phyloP scores from a whole-genome alignment of 805 yeast species.

The Candida boidinii region DNA sequence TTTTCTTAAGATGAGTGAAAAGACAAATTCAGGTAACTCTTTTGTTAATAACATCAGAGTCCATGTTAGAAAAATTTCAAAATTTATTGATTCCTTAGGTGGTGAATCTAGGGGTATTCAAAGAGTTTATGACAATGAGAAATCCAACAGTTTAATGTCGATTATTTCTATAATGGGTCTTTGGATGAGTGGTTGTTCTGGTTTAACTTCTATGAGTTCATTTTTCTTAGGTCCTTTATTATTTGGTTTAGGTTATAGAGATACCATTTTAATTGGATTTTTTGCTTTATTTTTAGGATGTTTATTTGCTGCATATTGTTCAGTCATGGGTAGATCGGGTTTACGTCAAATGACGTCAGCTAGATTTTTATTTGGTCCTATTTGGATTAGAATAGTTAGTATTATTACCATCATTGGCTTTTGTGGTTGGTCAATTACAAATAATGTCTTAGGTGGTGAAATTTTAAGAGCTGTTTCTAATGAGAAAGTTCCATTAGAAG shows the following conservation, averaged over 20 bases:
- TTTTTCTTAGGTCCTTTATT: constrained; percentile 68
- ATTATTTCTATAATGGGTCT: constrained; percentile 42
- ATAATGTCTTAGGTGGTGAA: constrained; percentile 83
- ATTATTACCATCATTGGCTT: constrained; percentile 67
- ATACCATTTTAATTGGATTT: constrained; percentile 54
- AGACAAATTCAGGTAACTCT: too few relatives aligned
- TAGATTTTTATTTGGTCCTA: constrained; percentile 77
- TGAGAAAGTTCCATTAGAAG: constrained; percentile 58
- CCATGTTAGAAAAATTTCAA: constrained; percentile 18
- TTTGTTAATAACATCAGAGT: too few relatives aligned
- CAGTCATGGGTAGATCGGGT: constrained; percentile 84
- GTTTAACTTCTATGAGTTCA: constrained; percentile 83
- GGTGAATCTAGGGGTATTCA: constrained; percentile 79
- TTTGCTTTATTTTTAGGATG: constrained; percentile 64
- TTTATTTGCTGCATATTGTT: constrained; percentile 70
- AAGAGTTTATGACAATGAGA: constrained; percentile 57
- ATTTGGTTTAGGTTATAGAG: constrained; percentile 60
- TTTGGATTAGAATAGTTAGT: constrained; percentile 70
- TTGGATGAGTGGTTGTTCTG: constrained; percentile 84
- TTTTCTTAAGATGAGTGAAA: too few relatives aligned
- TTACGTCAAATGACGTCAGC: constrained; percentile 84
- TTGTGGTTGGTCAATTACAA: constrained; percentile 92
- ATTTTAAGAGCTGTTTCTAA: constrained; percentile 59
- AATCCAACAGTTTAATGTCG: constrained; percentile 11
- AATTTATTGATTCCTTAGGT: constrained; percentile 41